Evolutionary conservation across 176 grass and related monocot species (phyloP).

Genomic region (Tuctoria greenei): DNA sequence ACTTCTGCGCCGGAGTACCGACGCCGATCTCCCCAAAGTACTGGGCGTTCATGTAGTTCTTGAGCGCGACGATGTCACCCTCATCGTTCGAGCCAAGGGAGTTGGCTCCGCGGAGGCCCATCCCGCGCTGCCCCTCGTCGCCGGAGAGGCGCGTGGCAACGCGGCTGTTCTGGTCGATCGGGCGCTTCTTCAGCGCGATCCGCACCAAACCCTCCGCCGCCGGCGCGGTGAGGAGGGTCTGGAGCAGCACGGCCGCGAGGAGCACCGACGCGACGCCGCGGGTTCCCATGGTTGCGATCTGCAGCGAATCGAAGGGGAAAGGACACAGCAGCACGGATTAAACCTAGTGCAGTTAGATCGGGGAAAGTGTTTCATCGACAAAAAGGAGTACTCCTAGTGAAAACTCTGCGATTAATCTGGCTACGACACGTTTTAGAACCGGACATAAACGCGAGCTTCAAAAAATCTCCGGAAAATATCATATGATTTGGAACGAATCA

Average conservation of each 20-base stretch:
- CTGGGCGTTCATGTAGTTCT: conserved; percentile 99
- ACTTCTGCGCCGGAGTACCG: conserved; percentile 81
- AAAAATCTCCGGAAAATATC: background rate
- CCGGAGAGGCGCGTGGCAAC: conserved; percentile 42
- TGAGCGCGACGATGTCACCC: conserved; percentile 71
- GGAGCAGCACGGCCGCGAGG: conserved; percentile 51
- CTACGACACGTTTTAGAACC: background rate
- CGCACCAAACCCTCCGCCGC: conserved; percentile 58
- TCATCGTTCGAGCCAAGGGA: conserved; percentile 19
- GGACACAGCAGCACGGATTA: background rate
- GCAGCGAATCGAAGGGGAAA: background rate
- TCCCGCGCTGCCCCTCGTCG: conserved; percentile 28
- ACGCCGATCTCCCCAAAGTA: conserved; percentile 94
- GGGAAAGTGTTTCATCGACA: background rate
- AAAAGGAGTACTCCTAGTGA: background rate
- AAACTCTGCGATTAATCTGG: background rate
- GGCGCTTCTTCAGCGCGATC: conserved; percentile 65
- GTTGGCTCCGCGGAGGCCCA: conserved; percentile 34
- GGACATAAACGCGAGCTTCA: background rate
- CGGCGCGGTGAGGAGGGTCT: conserved; percentile 36
- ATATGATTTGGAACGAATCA: background rate
- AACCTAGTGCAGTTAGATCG: conserved; percentile 1
- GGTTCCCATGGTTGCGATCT: conserved; percentile 62
- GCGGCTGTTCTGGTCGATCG: conserved; percentile 48
- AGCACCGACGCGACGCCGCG: conserved; percentile 36